Evolutionary conservation across 495 filamentous ascomycete genomes (phyloP), one percentile per base, ranked within the genome.

Genomic region (Aspergillus ellipticus): DNA sequence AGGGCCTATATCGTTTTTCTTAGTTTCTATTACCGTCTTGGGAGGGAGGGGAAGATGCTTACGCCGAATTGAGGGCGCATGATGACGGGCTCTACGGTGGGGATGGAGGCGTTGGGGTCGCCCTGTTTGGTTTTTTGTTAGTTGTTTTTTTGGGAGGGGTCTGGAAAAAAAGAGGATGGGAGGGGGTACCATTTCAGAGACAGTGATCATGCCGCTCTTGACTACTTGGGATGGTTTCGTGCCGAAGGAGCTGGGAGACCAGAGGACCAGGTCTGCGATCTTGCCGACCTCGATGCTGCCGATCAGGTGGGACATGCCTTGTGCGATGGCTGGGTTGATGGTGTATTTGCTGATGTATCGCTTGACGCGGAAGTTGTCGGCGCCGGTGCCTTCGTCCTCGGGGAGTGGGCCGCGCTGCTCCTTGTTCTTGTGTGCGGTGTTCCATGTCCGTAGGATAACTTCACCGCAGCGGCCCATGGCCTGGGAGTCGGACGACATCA

Each of bases 351-450:
- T 89, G 31, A 98, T 81, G 68, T 98, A 98, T 9, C 94, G 71
- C 77, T 92, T 96, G 1, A 96, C 95, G 19, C 94, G 79, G 76
- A 89, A 92, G 69, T 98, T 98, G 63, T 98, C 94, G 0, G 89
- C 92, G 9, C 80, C 87, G 0, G 89, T 89, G 35, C 82, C 89
- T 58, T 88, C 80, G 62, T 98, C 94, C 72, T 96, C 87, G 11
- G 77, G 72, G 17, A 98, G 66, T 1, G 70, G 52, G 0, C 95
- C 95, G 6, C 94, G 79, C 73, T 98, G 94, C 13, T 83, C 63
- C 71, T 96, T 97, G 66, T 98, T 98, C 82, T 98, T 98, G 74
- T 96, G 92, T 0, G 94, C 94, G 2, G 94, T 98, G 70, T 97
- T 90, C 94, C 94, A 98, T 0, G 95, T 98, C 13, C 94, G 84